phyloP scores from a whole-genome alignment of 2,329 filamentous ascomycete genomes.

The Trichothecium roseum region DNA sequence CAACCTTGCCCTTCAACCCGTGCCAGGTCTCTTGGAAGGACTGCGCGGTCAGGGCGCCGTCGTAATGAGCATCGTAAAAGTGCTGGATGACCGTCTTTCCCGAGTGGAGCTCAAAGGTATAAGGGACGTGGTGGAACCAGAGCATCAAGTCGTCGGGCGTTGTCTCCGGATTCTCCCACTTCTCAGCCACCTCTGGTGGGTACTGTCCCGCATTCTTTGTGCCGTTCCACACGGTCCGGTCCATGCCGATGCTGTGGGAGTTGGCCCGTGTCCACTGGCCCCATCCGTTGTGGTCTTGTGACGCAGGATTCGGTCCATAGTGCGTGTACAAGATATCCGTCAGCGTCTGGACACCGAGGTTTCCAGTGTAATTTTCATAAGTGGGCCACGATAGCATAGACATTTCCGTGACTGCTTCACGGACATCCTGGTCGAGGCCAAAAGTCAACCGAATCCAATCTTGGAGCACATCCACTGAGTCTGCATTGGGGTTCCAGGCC shows the following conservation, averaged over 20 bases:
- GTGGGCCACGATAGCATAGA: conserved; percentile 61
- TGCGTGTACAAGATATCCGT: conserved; percentile 58
- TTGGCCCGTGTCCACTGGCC: conserved; percentile 65
- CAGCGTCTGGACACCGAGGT: conserved; percentile 59
- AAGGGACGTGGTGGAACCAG: conserved; percentile 68
- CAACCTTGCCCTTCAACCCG: conserved; percentile 42
- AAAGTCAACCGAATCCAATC: conserved; percentile 64
- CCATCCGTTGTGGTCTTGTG: conserved; percentile 57
- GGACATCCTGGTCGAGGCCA: conserved; percentile 38
- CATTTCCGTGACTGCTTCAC: conserved; percentile 49
- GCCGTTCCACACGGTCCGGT: conserved; percentile 57
- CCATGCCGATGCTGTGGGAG: conserved; percentile 52
- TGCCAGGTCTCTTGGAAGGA: conserved; percentile 45
- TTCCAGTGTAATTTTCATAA: conserved; percentile 62
- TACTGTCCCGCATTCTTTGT: conserved; percentile 59
- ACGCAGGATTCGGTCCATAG: conserved; percentile 57
- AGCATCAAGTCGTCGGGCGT: conserved; percentile 59
- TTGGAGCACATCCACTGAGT: conserved; percentile 35
- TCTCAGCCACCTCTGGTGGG: conserved; percentile 43
- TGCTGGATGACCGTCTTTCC: conserved; percentile 60
- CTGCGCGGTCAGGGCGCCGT: conserved; percentile 49
- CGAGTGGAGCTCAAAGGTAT: conserved; percentile 49
- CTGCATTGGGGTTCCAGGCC: conserved; percentile 49
- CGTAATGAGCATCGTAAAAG: conserved; percentile 54
- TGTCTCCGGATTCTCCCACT: conserved; percentile 49